Conservation (phyloP, 306 rosid species). For the Geum urbanum region DNA sequence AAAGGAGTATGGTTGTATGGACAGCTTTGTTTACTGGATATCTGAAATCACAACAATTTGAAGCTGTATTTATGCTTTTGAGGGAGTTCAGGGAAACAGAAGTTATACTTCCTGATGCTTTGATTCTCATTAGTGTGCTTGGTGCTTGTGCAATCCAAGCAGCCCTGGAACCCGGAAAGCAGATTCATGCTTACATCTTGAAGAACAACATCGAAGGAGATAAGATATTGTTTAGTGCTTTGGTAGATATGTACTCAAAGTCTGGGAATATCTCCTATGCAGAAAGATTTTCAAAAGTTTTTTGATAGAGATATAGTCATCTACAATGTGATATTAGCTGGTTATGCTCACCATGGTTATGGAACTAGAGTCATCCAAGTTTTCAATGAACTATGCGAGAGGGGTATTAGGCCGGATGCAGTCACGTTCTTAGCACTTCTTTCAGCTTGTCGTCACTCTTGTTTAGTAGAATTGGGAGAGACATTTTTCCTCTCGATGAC, state of each 20-base stretch:
- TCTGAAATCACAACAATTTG: conserved; percentile 54
- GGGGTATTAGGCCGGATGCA: conserved; percentile 49
- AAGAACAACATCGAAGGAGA: conserved; percentile 42
- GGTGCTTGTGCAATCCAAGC: conserved; percentile 71
- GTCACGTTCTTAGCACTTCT: conserved; percentile 70
- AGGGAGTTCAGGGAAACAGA: conserved; percentile 39
- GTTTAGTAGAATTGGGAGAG: conserved; percentile 61
- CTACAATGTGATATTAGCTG: conserved; percentile 72
- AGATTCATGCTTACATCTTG: conserved; percentile 58
- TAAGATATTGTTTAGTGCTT: conserved; percentile 52
- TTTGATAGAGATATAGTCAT: conserved; percentile 45
- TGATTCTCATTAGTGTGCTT: conserved; percentile 48
- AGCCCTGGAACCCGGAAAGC: conserved; percentile 58
- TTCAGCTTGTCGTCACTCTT: conserved; percentile 68
- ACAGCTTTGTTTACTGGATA: conserved; percentile 69
- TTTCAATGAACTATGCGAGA: conserved; percentile 55
- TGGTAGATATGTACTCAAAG: conserved; percentile 84
- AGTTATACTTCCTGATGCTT: conserved; percentile 40
- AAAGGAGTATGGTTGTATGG: conserved; percentile 57
- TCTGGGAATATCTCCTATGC: conserved; percentile 58
- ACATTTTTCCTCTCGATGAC: conserved; percentile 52
- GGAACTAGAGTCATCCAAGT: conserved; percentile 49
- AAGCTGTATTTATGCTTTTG: conserved; percentile 54
- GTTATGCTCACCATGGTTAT: conserved; percentile 72
- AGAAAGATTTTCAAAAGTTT: conserved; percentile 37